phyloP scores from a whole-genome alignment of 306 rosid genomes.

The Ochetophila trinervis region DNA sequence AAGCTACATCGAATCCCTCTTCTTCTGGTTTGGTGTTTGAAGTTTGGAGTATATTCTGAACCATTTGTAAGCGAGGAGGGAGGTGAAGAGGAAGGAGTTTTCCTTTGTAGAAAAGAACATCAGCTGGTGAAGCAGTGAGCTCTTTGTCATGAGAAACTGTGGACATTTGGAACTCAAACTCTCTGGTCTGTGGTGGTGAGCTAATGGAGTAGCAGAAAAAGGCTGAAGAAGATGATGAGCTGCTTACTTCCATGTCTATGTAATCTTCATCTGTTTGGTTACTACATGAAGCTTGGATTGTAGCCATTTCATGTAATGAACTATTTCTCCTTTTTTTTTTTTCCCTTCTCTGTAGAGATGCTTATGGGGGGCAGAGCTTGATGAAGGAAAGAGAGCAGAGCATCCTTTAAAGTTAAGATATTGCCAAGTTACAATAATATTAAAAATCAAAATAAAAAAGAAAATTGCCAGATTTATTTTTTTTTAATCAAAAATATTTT shows the following conservation, averaged over 20 bases:
- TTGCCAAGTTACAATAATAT: slow-evolving; percentile 38
- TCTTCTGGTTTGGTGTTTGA: slow-evolving; percentile 32
- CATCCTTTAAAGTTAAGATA: slow-evolving; percentile 37
- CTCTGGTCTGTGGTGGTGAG: slow-evolving; percentile 64
- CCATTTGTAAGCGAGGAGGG: slow-evolving; percentile 93
- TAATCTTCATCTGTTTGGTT: slow-evolving; percentile 72
- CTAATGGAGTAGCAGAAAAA: slow-evolving; percentile 42
- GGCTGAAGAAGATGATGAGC: slow-evolving; percentile 40
- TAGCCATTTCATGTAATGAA: slow-evolving; percentile 51
- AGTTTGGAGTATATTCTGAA: slow-evolving; percentile 53
- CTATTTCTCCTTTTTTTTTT: slow-evolving; percentile 19
- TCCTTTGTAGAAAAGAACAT: slow-evolving; percentile 95
- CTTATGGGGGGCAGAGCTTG: slow-evolving; percentile 67
- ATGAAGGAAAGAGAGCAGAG: slow-evolving; percentile 41
- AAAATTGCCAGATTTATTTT: slow-evolving; percentile 19
- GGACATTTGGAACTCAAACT: slow-evolving; percentile 89
- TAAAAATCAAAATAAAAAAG: slow-evolving; percentile 9
- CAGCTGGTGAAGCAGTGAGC: slow-evolving; percentile 67
- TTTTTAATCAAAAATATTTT: neutral
- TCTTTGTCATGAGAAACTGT: slow-evolving; percentile 43
- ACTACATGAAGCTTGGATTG: slow-evolving; percentile 39
- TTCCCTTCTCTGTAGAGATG: slow-evolving; percentile 34
- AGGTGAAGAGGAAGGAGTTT: slow-evolving; percentile 93
- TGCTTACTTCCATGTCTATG: slow-evolving; percentile 78
- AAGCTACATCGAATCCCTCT: slow-evolving; percentile 5